Base-by-base conservation (phyloP, 2,329 filamentous ascomycete species). In the Diaporthe velutina region DNA sequence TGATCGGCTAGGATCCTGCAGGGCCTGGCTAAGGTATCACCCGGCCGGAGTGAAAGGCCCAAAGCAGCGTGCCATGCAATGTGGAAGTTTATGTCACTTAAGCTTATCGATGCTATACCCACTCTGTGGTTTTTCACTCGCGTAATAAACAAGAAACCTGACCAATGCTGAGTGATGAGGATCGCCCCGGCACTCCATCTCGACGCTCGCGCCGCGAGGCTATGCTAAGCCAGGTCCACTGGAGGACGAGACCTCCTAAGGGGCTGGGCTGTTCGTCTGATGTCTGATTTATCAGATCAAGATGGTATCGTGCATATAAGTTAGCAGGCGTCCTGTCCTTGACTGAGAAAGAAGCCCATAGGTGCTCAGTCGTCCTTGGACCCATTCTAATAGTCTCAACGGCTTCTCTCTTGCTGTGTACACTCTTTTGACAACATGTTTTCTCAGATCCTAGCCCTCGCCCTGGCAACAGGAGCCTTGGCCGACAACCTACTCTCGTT, bases 1-100 rank as follows among this genome's bases (percentile, higher is more conserved):
- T 25, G 45, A n/a, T 38, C 30, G 45, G 45, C 48, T 15, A 40
- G 33, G 22, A 67, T 52, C 30, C 64, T 67, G 33, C 30, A 28
- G 45, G 45, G 33, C 38, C 64, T 19, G 64, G 64, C 52, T 52
- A 52, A 67, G 64, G 45, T 52, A 25, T 67, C 64, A 67, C 50
- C 64, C 64, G 42, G 64, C 64, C 64, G 42, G 64, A 22, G 22
- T 4, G 13, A 48, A 17, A 38, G 4, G 30, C 61, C 42, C 61
- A 50, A 25, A 67, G 22, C 28, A 67, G 64, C 28, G 45, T 40
- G 33, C 64, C 64, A 52, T 17, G 45, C 64, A 67, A 67, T 38
- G 30, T 52, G 45, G 45, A 67, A 67, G 64, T 52, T 50, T 67
- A 67, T 67, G 64, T 52, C 45, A 67, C 64, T 52, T 67, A 67